A percentile compares a stretch with the other conserved stretches of the same genome.
These are phyloP conservation scores for Saccharomyces hybrid DNA, from an alignment of 1,139 yeast genomes.

Conservation along the genomic window DNA sequence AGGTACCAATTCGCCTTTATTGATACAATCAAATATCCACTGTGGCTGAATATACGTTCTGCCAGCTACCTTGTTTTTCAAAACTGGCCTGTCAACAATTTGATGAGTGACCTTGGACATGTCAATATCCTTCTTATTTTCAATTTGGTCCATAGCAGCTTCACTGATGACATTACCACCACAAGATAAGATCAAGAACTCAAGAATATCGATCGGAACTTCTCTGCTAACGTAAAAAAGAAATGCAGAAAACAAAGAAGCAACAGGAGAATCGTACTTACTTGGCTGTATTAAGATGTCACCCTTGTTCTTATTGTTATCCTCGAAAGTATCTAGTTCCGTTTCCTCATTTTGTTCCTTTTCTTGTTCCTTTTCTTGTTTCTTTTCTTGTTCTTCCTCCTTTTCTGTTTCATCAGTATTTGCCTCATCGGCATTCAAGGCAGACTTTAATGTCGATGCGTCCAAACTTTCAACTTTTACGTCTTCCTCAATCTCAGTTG, in stretches of 20 bases:
- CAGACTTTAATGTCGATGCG: slow-evolving; percentile 33
- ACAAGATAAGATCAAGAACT: slow-evolving; percentile 76
- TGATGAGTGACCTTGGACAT: slow-evolving; percentile 80
- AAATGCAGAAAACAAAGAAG: slow-evolving; percentile 63
- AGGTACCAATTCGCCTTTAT: slow-evolving; percentile 64
- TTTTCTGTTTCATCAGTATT: slow-evolving; percentile 28
- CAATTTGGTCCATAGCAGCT: slow-evolving; percentile 73
- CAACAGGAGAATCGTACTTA: slow-evolving; percentile 47
- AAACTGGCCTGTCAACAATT: slow-evolving; percentile 84
- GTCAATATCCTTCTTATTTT: slow-evolving; percentile 41
- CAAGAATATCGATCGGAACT: slow-evolving; percentile 86
- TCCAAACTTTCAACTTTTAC: slow-evolving; percentile 33
- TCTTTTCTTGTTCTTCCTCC: slow-evolving; percentile 34
- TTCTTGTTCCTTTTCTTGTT: slow-evolving; percentile 37
- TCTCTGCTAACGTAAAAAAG: slow-evolving; percentile 90
- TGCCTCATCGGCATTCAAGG: slow-evolving; percentile 39
- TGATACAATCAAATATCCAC: slow-evolving; percentile 92
- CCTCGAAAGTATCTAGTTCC: slow-evolving; percentile 64
- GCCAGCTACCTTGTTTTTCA: slow-evolving; percentile 73
- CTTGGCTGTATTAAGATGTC: slow-evolving; percentile 80
- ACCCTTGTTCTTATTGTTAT: slow-evolving; percentile 57
- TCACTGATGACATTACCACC: slow-evolving; percentile 88
- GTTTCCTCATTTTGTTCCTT: slow-evolving; percentile 40
- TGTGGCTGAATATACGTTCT: slow-evolving; percentile 95
- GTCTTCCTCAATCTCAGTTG: slow-evolving; percentile 16